A percentile compares a stretch with the other conserved stretches of the same genome.
Evolutionary conservation across 345 rosid species (phyloP).

Genomic region (Aethionema arabicum): DNA sequence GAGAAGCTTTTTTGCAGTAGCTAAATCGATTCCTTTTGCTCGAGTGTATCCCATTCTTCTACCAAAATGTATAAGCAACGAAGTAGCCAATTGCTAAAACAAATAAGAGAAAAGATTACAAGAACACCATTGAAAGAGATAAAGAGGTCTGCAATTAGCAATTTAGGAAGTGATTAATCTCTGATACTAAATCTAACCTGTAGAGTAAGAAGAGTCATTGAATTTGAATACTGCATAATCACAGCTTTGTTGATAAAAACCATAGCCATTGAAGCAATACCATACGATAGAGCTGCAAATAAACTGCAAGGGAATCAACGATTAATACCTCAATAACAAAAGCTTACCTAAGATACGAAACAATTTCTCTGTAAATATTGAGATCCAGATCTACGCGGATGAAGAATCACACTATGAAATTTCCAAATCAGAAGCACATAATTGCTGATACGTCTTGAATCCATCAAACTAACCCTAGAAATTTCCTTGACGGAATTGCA

Average conservation of each 20-base stretch:
- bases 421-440: background rate
- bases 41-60: conserved; percentile 63
- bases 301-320: conserved; percentile 49
- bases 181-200: conserved; percentile 45
- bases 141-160: background rate
- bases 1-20: conserved; percentile 73
- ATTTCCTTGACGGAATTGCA: background rate
- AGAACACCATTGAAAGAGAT: background rate
- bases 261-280: conserved; percentile 95
- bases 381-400: conserved; percentile 30
- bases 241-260: conserved; percentile 95
- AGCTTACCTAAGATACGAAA: background rate
- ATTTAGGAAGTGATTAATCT: background rate
- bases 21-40: conserved; percentile 57
- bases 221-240: conserved; percentile 76
- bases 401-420: conserved; percentile 11
- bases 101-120: conserved; percentile 19
- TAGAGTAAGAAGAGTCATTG: conserved; percentile 82
- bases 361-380: conserved; percentile 16
- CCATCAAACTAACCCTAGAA: background rate
- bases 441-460: background rate
- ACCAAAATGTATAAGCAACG: conserved; percentile 77
- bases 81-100: conserved; percentile 81
- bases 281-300: conserved; percentile 80
- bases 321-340: background rate